Evolutionary conservation across 1,284 basidiomycete genomes (phyloP), one percentile per base, ranked within the genome.

Genomic region (Fistulina hepatica): DNA sequence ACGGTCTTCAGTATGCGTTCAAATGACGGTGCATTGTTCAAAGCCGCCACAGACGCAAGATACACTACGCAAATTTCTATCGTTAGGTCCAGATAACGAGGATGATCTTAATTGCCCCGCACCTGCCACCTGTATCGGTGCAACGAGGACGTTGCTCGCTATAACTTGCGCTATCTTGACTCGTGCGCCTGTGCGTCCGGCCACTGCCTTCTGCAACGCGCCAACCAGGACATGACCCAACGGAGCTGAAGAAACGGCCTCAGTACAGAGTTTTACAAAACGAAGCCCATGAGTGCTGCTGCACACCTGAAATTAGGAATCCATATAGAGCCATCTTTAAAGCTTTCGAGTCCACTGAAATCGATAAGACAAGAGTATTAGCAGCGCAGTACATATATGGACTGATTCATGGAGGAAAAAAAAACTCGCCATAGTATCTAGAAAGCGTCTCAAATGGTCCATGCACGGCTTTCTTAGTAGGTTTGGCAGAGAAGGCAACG

Each of bases 301-400:
- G n/a, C n/a, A n/a, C n/a, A n/a, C n/a, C n/a, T n/a, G 27, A 30
- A 37, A 91, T 68, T 46, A 82, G 68, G 61, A 83, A 79, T 46
- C 89, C 90, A 51, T 90, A 92, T 20, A 82, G 41, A 3, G 76
- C 80, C 81, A 92, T 88, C 60, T 90, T 86, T 47, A 82, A 41
- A 6, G 85, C 81, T 47, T 73, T 76, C 34, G 58, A 35, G 51
- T 82, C 66, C 32, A 88, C 55, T 50, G 77, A n/a, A n/a, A n/a
- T 76, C 12, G 66, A 59, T 34, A 60, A 59, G 7, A 73, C 71
- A 36, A 85, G 65, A 6, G 63, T 52, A 45, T 74, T 72, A 25
- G 65, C 49, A 45, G 75, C 52, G 10, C 60, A 39, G 2, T 79
- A 67, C 1, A 74, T 71, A 59, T 74, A 60, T 44, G 74, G 76